Base-by-base conservation (phyloP, 1,284 basidiomycete genomes). In the Sanghuangporus baumii region DNA sequence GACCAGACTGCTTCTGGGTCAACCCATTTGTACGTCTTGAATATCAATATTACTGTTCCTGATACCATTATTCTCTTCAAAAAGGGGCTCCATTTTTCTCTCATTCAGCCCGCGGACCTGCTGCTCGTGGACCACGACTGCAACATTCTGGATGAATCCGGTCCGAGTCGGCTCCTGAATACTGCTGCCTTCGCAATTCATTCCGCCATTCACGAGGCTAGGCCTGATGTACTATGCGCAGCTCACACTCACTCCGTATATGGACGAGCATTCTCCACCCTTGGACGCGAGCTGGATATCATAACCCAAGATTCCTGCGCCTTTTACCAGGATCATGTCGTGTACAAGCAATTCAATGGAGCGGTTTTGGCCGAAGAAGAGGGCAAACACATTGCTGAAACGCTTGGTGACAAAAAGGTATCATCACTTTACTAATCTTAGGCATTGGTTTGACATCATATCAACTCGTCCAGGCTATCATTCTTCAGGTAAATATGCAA, bases 191-290 rank as follows among this genome's bases (percentile, higher is more conserved):
- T 78, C 67, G 79, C 78, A 62, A 79, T 80, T 61, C 81, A 83
- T 68, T 80, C 81, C 31, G 80, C 83, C 3, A 78, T 87, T 57
- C 85, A 86, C 69, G 74, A 75, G 14, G 80, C 81, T n/a, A 80
- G 85, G 23, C 83, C 84, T 0, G 86, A 88, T 67, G 78, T 87
- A 18, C 68, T 82, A 40, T 85, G 85, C 46, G 85, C 84, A 4
- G 86, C 85, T 5, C 87, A 88, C 71, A 82, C 81, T 18, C 86
- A 89, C 71, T 82, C 81, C 4, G 73, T 82, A 31, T 76, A 83
- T 69, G 87, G 85, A n/a, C 84, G 84, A 68, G 81, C 85, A 0
- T 88, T 85, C 74, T 78, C 81, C 14, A 76, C 81, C 1, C 77
- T 88, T 7, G 85, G 85, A 9, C 76, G 79, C 48, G 78, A 79